Evolutionary conservation across 108 stramenopile species (phyloP), one percentile per base, ranked within the genome.

Genomic region (Cyclostephanos invisitatus): DNA sequence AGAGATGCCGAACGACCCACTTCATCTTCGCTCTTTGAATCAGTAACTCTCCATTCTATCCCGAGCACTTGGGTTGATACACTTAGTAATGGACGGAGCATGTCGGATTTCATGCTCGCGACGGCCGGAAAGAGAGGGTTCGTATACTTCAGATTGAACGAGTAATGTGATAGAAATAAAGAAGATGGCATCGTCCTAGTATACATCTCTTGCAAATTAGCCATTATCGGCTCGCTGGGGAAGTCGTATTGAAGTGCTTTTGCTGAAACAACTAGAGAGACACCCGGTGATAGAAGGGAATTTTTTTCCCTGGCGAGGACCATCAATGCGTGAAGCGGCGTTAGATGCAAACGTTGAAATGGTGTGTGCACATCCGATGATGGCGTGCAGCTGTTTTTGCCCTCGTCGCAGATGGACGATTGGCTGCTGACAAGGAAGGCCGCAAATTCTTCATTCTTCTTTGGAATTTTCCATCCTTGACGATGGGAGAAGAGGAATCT

Each of bases 391-490:
- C 32, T 62, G 29, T 49, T 37, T 48, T 67, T 54, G 12, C 40
- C 47, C n/a, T 61, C 59, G 28, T 46, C 67, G 29, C 46, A 44
- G 11, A 79, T 68, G 36, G 27, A n/a, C 42, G 71, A 79, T 56
- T 66, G 15, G 42, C 71, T 79, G 28, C 17, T 24, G 0, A 35
- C 8, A n/a, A 81, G 38, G 42, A 68, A 82, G 8, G 20, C n/a
- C 10, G 42, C 25, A 62, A 82, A 59, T 73, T 82, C 76, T 36
- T 68, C 32, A 27, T 61, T 61, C 29, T 9, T 17, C 42, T 53
- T 70, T 7, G 80, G 73, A 25, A 81, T 38, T 25, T 46, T 72
- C 80, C 75, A 81, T 3, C 22, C 58, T 59, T 59, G 15, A 18
- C 11, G 7, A 55, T 14, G 22, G 6, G 6, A 5, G 24, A 10